Percentiles rank a stretch among this genome's conserved stretches.
Evolutionary conservation across 768 basidiomycete genomes (phyloP).

Genomic region (Tulasnella sp.): DNA sequence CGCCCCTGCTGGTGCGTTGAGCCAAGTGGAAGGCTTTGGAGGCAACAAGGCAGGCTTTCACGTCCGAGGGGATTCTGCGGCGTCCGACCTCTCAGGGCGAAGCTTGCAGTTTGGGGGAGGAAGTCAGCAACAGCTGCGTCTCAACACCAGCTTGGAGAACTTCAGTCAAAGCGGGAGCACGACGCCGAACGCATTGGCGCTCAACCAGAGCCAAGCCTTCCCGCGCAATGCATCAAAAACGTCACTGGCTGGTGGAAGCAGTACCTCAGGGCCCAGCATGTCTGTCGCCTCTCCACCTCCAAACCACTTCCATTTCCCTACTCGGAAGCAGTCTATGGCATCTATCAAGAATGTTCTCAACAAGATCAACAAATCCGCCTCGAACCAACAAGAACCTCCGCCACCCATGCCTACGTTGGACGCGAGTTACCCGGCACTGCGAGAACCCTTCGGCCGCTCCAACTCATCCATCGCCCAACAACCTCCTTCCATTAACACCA

Average conservation of each 20-base stretch:
- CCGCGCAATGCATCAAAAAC: constrained; percentile 40
- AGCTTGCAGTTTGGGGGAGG: constrained; percentile 11
- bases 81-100: constrained; percentile 56
- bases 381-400: constrained; percentile 31
- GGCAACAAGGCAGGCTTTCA: constrained; percentile 53
- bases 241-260: constrained; percentile 37
- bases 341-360: constrained; percentile 84
- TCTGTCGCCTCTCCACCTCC: constrained; percentile 22
- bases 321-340: constrained; percentile 76
- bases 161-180: constrained; percentile 19
- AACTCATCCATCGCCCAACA: constrained; percentile 55
- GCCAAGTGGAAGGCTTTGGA: constrained; percentile 41
- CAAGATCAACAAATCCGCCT: constrained; percentile 39
- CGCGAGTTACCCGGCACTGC: constrained; percentile 51
- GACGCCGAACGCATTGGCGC: constrained; percentile 9
- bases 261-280: not conserved
- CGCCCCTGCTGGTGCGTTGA: constrained; percentile 25
- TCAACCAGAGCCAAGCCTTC: constrained; percentile 8
- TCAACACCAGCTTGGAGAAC: constrained; percentile 34
- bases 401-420: constrained; percentile 71
- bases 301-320: constrained; percentile 41
- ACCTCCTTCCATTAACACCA: not conserved
- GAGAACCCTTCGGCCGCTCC: constrained; percentile 74
- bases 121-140: constrained; percentile 37
- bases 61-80: constrained; percentile 61